A percentile compares a stretch with the other conserved stretches of the same genome.
phyloP scores from a whole-genome alignment of 2,329 filamentous ascomycete species.

The Scedosporium minutisporum region DNA sequence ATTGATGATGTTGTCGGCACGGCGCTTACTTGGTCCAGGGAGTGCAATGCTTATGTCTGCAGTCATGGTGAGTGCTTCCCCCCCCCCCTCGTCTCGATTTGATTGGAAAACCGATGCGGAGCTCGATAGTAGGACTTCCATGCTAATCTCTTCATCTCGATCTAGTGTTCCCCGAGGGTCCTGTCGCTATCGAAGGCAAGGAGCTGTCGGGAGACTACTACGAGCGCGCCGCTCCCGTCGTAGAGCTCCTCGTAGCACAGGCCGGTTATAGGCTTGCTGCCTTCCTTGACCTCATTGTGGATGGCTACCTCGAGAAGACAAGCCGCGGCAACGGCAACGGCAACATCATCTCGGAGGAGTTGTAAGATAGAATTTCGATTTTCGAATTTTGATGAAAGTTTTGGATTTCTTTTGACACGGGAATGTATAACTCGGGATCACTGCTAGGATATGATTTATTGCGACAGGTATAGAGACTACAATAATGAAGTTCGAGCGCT shows the following conservation, averaged over 20 bases:
- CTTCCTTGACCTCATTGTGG: constrained; percentile 55
- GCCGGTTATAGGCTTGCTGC: constrained; percentile 60
- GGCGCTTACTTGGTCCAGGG: constrained; percentile 52
- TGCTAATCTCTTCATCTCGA: constrained; percentile 12
- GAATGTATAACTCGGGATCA: neutral
- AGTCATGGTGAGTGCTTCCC: constrained; percentile 38
- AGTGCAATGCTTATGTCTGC: constrained; percentile 55
- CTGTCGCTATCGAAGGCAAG: constrained; percentile 44
- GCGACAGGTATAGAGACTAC: too few relatives aligned
- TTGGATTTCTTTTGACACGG: neutral
- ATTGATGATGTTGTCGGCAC: constrained; percentile 44
- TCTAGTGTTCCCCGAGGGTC: constrained; percentile 50
- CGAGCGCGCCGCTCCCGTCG: constrained; percentile 49
- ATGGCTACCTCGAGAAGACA: constrained; percentile 11
- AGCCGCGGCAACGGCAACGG: neutral
- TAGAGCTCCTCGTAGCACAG: constrained; percentile 57
- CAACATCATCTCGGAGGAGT: neutral
- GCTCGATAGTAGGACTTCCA: neutral
- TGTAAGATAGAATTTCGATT: neutral
- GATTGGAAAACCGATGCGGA: neutral
- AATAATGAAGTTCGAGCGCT: too few relatives aligned
- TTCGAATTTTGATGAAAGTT: neutral
- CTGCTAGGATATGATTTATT: too few relatives aligned
- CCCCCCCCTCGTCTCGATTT: neutral
- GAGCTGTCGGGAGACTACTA: constrained; percentile 57